Base-by-base conservation (phyloP, 2,329 filamentous ascomycete species). In the Lecanicillium sp. region DNA sequence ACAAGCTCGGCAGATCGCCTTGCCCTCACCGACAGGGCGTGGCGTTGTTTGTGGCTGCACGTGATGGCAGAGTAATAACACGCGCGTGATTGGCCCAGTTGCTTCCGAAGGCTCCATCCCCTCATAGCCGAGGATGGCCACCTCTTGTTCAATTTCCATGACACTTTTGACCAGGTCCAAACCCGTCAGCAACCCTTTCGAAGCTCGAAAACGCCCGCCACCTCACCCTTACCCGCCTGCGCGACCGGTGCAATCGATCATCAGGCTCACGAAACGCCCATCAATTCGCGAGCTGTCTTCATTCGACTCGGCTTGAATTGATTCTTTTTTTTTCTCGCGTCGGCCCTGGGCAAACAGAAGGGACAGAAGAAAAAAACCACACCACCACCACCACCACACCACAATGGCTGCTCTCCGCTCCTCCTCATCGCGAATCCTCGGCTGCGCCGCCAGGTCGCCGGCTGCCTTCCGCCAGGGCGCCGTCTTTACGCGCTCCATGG, bases 331-430 rank as follows among this genome's bases (percentile, higher is more conserved):
- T n/a, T n/a, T n/a, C n/a, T n/a, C n/a, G n/a, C n/a, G n/a, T n/a
- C n/a, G n/a, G n/a, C n/a, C n/a, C n/a, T n/a, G n/a, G n/a, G n/a
- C n/a, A n/a, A n/a, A n/a, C n/a, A n/a, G n/a, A n/a, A n/a, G n/a
- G n/a, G n/a, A n/a, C n/a, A n/a, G n/a, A n/a, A n/a, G n/a, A n/a
- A n/a, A n/a, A n/a, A n/a, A 31, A n/a, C 15, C 29, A 8, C 29
- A 7, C 22, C 9, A 7, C 17, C 18, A 15, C 49, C 46, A 47
- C 50, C 46, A 4, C 20, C 14, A 47, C 42, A 48, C 53, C 50
- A 64, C 55, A 58, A 79, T 79, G 75, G 71, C 75, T 55, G 66
- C 74, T 68, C 74, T 79, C 61, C 75, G 75, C 68, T 74, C 72
- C 68, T 74, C 72, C 52, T 65, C 72, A 42, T 57, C 66, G 47